These are phyloP conservation scores for Aaosphaeria arxii DNA, from an alignment of 2,329 filamentous ascomycete genomes.

Conservation along the genomic window DNA sequence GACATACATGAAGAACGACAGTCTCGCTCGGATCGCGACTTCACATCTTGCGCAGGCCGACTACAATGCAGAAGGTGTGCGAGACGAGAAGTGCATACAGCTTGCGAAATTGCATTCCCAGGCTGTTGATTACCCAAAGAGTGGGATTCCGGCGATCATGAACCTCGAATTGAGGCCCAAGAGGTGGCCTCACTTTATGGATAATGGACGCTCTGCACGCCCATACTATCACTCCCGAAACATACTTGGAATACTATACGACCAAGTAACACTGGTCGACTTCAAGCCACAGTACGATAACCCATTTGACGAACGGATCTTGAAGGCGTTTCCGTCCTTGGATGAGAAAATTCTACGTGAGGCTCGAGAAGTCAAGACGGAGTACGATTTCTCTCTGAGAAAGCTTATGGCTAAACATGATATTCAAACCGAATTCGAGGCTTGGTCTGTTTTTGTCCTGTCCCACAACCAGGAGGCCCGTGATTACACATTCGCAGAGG, in stretches of 20 bases:
- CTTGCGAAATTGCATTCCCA: slow-evolving; percentile 81
- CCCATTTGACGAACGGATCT: slow-evolving; percentile 73
- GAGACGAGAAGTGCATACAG: slow-evolving; percentile 64
- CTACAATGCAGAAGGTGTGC: slow-evolving; percentile 58
- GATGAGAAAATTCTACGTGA: slow-evolving; percentile 54
- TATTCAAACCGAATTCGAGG: slow-evolving; percentile 84
- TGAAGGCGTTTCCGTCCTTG: slow-evolving; percentile 57
- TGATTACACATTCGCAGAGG: slow-evolving; percentile 86
- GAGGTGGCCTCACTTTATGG: slow-evolving; percentile 84
- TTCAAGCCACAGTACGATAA: slow-evolving; percentile 72
- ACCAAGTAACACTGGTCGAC: slow-evolving; percentile 65
- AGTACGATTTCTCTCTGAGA: slow-evolving; percentile 74
- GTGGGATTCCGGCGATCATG: slow-evolving; percentile 73
- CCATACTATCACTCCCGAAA: slow-evolving; percentile 64
- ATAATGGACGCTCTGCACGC: slow-evolving; percentile 54
- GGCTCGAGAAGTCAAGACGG: slow-evolving; percentile 65
- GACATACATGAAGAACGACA: slow-evolving; percentile 87
- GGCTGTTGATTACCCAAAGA: slow-evolving; percentile 94
- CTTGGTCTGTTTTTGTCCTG: slow-evolving; percentile 84
- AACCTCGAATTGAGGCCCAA: slow-evolving; percentile 57
- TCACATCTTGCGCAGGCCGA: slow-evolving; percentile 81
- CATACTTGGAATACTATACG: slow-evolving; percentile 78
- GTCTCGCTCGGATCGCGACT: slow-evolving; percentile 73
- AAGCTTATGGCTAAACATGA: slow-evolving; percentile 83
- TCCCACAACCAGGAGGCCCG: slow-evolving; percentile 66